Conservation (phyloP, 345 rosid genomes). For the Arabis hirsuta region DNA sequence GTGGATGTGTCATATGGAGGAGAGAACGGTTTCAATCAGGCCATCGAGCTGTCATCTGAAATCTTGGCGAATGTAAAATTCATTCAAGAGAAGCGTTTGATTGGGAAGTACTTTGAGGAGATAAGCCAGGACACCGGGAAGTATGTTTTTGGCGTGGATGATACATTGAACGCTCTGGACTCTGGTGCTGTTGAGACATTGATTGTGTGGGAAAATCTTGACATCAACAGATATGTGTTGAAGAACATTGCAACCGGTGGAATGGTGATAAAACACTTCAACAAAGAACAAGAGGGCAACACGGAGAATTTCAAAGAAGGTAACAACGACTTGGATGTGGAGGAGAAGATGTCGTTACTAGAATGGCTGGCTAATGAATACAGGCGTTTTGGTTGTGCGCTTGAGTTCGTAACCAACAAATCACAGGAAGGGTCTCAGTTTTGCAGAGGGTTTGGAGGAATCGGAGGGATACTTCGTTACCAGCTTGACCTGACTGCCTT, state of each 20-base stretch:
- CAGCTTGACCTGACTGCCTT: constrained; percentile 17
- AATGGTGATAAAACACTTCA: neutral
- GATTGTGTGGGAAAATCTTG: constrained; percentile 1
- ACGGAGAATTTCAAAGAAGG: neutral
- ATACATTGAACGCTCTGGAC: neutral
- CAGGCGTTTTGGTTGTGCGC: constrained; percentile 26
- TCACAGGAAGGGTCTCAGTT: constrained; percentile 14
- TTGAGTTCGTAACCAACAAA: constrained; percentile 14
- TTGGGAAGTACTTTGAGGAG: constrained; percentile 15
- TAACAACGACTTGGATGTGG: constrained; percentile 2
- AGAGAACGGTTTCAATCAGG: constrained; percentile 1
- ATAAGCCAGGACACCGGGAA: constrained; percentile 7
- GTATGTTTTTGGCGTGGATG: constrained; percentile 14
- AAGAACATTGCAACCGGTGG: neutral
- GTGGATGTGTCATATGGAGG: constrained; percentile 79
- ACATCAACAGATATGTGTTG: constrained; percentile 5
- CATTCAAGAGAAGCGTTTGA: constrained; percentile 27
- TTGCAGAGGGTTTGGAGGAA: constrained; percentile 9
- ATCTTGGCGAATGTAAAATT: constrained; percentile 74
- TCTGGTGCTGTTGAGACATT: neutral
- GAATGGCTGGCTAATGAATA: constrained; percentile 14
- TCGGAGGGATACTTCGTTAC: constrained; percentile 22
- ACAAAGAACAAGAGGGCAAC: constrained; percentile 7
- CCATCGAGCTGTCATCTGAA: constrained; percentile 69
- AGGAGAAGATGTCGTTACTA: constrained; percentile 1